A percentile compares a stretch with the other conserved stretches of the same genome.
Evolutionary conservation across 306 rosid species (phyloP).

Genomic region (Phaseolus lunatus): DNA sequence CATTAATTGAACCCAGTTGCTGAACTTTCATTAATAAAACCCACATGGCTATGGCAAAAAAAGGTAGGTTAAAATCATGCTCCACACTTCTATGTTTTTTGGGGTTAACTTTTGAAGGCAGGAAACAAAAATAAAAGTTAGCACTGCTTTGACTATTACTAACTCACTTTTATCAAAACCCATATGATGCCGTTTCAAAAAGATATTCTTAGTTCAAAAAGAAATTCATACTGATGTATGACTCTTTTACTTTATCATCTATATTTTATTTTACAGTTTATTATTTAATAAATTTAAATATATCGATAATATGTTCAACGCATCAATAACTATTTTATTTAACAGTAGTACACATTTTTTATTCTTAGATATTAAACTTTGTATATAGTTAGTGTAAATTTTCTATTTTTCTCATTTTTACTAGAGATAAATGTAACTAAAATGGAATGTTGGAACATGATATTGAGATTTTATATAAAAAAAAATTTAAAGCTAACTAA

Average conservation of each 20-base stretch:
- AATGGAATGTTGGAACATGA: background rate
- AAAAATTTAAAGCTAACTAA: too few relatives aligned
- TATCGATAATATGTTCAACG: background rate
- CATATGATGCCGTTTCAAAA: constrained; percentile 26
- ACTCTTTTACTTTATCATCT: background rate
- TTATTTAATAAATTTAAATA: background rate
- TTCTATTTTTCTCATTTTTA: background rate
- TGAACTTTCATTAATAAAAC: constrained; percentile 42
- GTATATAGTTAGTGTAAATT: background rate
- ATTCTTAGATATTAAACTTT: background rate
- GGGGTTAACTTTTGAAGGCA: constrained; percentile 41
- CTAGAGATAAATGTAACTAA: background rate
- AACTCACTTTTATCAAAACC: constrained; percentile 38
- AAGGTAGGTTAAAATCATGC: constrained; percentile 22
- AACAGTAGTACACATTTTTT: background rate
- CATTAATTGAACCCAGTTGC: constrained; percentile 39
- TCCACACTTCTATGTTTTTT: constrained; percentile 36
- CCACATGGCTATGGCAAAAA: constrained; percentile 42
- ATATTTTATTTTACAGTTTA: background rate
- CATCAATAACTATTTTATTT: background rate
- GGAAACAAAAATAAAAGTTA: constrained; percentile 42
- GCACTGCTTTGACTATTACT: constrained; percentile 41
- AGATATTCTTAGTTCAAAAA: constrained; percentile 23
- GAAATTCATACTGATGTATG: background rate
- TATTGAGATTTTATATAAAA: background rate